Conservation (phyloP, 2,329 filamentous ascomycete species). For the Fusarium miscanthi region DNA sequence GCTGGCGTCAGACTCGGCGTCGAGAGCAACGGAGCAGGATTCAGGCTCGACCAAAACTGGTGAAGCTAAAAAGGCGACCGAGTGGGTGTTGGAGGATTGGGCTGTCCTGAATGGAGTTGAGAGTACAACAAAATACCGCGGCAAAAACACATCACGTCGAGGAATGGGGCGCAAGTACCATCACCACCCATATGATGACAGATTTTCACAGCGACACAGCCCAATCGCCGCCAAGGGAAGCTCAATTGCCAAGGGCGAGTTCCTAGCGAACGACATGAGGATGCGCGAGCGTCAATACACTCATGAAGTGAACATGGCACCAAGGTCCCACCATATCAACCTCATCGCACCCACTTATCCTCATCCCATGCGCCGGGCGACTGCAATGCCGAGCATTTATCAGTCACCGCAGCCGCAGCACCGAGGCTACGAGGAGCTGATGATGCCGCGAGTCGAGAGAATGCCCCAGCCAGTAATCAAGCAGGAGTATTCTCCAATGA, state of each 20-base stretch:
- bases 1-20: constrained; percentile 42
- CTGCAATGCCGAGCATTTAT: constrained; percentile 39
- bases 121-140: constrained; percentile 85
- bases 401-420: constrained; percentile 27
- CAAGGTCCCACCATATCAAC: constrained; percentile 32
- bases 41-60: constrained; percentile 27
- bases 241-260: constrained; percentile 51
- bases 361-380: constrained; percentile 31
- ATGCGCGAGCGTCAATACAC: constrained; percentile 40
- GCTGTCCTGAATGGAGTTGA: constrained; percentile 79
- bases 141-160: constrained; percentile 52
- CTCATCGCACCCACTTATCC: constrained; percentile 26
- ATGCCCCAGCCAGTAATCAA: constrained; percentile 34
- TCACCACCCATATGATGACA: constrained; percentile 29
- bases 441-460: constrained; percentile 38
- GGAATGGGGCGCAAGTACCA: constrained; percentile 22
- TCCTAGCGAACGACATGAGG: constrained; percentile 45
- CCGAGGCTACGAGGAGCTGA: constrained; percentile 37
- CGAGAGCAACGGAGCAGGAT: constrained; percentile 11
- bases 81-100: constrained; percentile 81
- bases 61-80: constrained; percentile 71
- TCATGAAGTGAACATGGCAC: constrained; percentile 36
- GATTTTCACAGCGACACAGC: constrained; percentile 36
- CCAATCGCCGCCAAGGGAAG: constrained; percentile 47
- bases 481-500: constrained; percentile 40